Evolutionary conservation across 2,329 filamentous ascomycete genomes (phyloP), one percentile per base, ranked within the genome.

Genomic region (Orbilia brochopaga): DNA sequence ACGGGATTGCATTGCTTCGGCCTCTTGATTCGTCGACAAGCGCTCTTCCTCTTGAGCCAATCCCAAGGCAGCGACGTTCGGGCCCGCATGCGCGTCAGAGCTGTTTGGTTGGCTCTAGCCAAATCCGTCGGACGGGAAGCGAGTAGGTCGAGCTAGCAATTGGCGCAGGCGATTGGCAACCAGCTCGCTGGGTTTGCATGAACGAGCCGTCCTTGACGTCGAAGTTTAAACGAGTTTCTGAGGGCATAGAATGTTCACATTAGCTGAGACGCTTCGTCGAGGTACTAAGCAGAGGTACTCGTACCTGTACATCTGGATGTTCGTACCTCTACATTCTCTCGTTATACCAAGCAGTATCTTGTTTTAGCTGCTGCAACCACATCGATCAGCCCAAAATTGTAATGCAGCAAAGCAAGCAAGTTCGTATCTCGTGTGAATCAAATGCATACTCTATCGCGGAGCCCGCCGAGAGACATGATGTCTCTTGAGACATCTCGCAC

Each of bases 111-210:
- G 44, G 44, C 44, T 48, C 44, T 48, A 48, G 19, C 44, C 19
- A 21, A 48, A 48, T 48, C 44, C 44, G 44, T 48, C 44, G 19
- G 19, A 17, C 44, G 17, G 44, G 44, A 48, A 19, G 44, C 44
- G 15, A 10, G 19, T 17, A 17, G 44, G 44, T 48, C 19, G 44
- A 2, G 19, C 10, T n/a, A 44, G 17, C n/a, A 17, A 19, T 48
- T 48, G 44, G 44, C 17, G 44, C 44, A 19, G 44, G 44, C 44
- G 44, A 48, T 48, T 48, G 44, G 44, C n/a, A 48, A 48, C 44
- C 44, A 21, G 8, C 44, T 48, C 19, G 44, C 44, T 48, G 44
- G 44, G 44, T 48, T 48, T 19, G 15, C 17, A 19, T 19, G 13
- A 44, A 3, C 17, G 44, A 10, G n/a, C 19, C 44, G n/a, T 42